A percentile compares a stretch with the other conserved stretches of the same genome.
phyloP scores from a whole-genome alignment of 2,329 filamentous ascomycete genomes.

The Trichoderma atrobrunneum region DNA sequence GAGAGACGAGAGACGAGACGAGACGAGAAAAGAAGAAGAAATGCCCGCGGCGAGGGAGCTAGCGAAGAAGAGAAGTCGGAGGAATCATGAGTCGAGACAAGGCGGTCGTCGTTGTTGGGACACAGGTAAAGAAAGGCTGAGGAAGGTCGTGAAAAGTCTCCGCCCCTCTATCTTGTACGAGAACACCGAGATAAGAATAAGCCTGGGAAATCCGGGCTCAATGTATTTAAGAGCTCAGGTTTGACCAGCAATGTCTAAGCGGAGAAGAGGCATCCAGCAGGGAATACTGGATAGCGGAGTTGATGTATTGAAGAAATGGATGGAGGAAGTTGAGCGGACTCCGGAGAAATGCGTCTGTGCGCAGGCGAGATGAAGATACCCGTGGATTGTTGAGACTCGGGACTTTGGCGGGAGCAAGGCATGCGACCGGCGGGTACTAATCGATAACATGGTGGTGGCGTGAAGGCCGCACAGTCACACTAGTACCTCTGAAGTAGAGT shows the following conservation, averaged over 20 bases:
- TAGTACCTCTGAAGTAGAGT: background rate
- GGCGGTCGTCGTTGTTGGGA: background rate
- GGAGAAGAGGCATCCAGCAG: no score
- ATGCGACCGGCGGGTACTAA: background rate
- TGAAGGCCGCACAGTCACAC: background rate
- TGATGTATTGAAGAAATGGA: background rate
- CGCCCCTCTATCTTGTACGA: background rate
- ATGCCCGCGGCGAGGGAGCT: constrained; percentile 13
- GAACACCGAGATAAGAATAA: background rate
- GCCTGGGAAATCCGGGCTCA: background rate
- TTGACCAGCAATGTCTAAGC: background rate
- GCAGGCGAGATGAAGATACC: background rate
- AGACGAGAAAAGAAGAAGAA: background rate
- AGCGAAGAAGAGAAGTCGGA: constrained; percentile 5
- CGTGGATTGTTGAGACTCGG: background rate
- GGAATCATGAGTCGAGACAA: constrained; percentile 22
- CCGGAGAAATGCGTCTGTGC: constrained; percentile 9
- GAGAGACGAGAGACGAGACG: no score
- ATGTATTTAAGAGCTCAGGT: background rate
- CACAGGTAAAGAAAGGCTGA: background rate
- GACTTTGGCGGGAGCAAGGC: no score
- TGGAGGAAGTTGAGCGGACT: background rate
- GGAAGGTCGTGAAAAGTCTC: background rate
- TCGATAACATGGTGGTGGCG: background rate
- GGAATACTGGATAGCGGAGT: background rate